Percentiles rank a stretch among this genome's conserved stretches.
These are phyloP conservation scores for Suhomyces guaymorum DNA, from an alignment of 1,139 yeast species.

Conservation along the genomic window DNA sequence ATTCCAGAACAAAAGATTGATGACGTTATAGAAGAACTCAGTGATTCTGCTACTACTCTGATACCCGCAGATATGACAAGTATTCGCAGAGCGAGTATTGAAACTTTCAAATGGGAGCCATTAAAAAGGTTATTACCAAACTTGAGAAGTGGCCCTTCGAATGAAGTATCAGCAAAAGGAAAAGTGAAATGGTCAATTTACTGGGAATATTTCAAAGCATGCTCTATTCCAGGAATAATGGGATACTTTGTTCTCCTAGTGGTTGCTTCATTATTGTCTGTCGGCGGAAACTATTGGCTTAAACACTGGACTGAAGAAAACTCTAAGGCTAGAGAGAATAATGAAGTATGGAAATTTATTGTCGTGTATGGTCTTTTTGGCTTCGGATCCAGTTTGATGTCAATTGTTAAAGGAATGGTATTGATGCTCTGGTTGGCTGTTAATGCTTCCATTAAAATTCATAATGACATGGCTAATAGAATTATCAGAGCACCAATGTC, in stretches of 20 bases:
- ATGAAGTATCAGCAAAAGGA: conserved; percentile 31
- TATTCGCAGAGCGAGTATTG: conserved; percentile 30
- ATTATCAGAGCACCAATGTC: conserved; percentile 32
- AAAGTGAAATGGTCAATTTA: conserved; percentile 29
- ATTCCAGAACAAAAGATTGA: neutral
- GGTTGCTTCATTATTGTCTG: conserved; percentile 19
- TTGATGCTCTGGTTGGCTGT: conserved; percentile 23
- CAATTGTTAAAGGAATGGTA: conserved; percentile 19
- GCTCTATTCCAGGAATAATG: conserved; percentile 24
- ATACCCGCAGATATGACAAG: conserved; percentile 2
- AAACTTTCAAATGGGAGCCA: conserved; percentile 36
- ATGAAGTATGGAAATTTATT: conserved; percentile 24
- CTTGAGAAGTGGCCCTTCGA: conserved; percentile 25
- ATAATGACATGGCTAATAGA: conserved; percentile 27
- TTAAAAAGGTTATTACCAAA: conserved; percentile 26
- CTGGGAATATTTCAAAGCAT: conserved; percentile 25
- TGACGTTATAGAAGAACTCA: no score
- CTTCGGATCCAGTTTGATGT: conserved; percentile 24
- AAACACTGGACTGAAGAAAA: conserved; percentile 60
- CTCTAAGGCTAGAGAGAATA: conserved; percentile 27
- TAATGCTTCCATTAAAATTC: conserved; percentile 26
- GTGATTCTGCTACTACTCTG: no score
- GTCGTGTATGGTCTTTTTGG: conserved; percentile 36
- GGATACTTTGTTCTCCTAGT: conserved; percentile 17
- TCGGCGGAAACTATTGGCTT: conserved; percentile 55